Evolutionary conservation across 1,139 yeast species (phyloP), one percentile per base, ranked within the genome.

Genomic region (Yamadazyma dushanensis): DNA sequence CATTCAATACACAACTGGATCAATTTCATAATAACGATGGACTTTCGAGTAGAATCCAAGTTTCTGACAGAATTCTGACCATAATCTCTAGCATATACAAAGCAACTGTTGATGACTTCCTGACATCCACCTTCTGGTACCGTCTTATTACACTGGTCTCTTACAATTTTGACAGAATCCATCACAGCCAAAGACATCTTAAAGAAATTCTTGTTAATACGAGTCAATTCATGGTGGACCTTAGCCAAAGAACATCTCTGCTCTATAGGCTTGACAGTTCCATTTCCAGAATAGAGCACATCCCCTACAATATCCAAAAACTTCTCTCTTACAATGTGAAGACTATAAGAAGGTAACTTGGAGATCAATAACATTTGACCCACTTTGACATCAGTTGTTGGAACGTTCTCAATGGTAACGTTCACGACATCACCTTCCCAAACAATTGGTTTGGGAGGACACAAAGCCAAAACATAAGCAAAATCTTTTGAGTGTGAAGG

Each of bases 351-450:
- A 2, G 75, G 73, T 18, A 63, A 47, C 33, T 62, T 66, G 1
- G 90, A 74, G 5, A 90, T 75, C 36, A 92, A 60, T 24, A 89
- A 61, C 51, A 88, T 70, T 40, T 83, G 79, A 6, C 96, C 95
- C 9, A 80, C 78, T 44, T 73, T 73, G 16, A 86, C 69, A 39
- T 70, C 76, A 5, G 70, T 60, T 5, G 70, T 63, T 1, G 76
- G 74, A 2, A 67, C 69, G 5, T 60, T 59, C 26, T 66, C 66
- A 27, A 81, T 59, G 16, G 77, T 74, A 13, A 86, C 57, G 34
- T 78, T 76, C 23, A 83, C 75, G 43, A 84, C 81, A 16, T 76
- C 73, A 2, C 97, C 97, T 45, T 86, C 92, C 97, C 97, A 90
- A 19, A 86, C 79, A 54, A 90, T 75, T 0, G 97, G 95, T 50